Evolutionary conservation across 192 early-diverging fungal genomes (phyloP), one percentile per base, ranked within the genome.

Genomic region (Coemansia reversa): DNA sequence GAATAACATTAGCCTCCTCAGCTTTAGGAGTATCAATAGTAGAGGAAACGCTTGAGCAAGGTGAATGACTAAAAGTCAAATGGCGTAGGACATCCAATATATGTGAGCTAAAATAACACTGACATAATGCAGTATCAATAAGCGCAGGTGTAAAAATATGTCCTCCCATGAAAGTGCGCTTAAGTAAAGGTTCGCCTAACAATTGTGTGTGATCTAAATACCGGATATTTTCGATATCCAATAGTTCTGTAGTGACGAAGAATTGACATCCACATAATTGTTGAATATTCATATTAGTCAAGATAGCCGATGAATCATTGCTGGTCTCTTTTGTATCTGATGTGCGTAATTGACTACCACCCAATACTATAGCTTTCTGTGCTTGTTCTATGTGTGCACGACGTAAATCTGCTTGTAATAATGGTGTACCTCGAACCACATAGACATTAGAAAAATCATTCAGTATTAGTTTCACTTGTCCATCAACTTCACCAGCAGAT

Each of bases 101-200:
- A 33, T 83, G 76, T 18, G 81, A 75, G 74, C 70, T 83, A 57
- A 76, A 83, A 54, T 79, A 83, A 66, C 70, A 75, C 58, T 76
- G 76, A 39, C 81, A 76, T 19, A 83, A 56, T 12, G 73, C 66
- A 1, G 70, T 75, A 35, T 83, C 81, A 32, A 79, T 59, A 58
- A 79, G 63, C 6, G 73, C 57, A 0, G 81, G 81, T 58, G 75
- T 72, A 28, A 83, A 76, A 4, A 83, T 71, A 19, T 76, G 71
- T 9, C 81, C 81, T 18, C 72, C 69, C 76, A 79, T 79, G 55
- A 83, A 83, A 0, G 81, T 76, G 20, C 70, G 66, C 28, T 72
- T 80, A 5, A 80, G 74, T 45, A 79, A 24, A 0, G 76, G 70
- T 51, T 75, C 69, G 32, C 78, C 78, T 28, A 75, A n/a, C 2